These are phyloP conservation scores for Vitrella brassicaformis DNA, from an alignment of 73 alveolate genomes.

Conservation along the genomic window DNA sequence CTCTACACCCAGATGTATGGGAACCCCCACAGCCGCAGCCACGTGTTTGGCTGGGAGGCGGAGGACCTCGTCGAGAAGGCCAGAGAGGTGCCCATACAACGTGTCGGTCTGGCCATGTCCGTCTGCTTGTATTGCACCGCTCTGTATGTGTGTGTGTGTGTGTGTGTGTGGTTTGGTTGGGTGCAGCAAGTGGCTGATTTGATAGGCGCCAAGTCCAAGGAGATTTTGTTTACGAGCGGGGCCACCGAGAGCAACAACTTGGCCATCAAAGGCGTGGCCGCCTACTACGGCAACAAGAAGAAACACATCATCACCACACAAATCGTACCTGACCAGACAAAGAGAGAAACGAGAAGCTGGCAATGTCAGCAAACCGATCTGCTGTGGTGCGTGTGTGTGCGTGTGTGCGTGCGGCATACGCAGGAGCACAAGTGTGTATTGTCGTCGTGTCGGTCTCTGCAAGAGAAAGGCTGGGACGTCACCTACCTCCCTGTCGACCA, in stretches of 20 bases:
- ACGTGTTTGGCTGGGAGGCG: constrained; percentile 60
- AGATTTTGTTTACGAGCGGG: constrained; percentile 95
- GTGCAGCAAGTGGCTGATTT: constrained; percentile 60
- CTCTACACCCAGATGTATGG: constrained; percentile 53
- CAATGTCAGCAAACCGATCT: background rate
- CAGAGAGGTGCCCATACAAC: too few relatives aligned
- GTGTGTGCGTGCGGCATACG: background rate
- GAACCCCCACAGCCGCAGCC: constrained; percentile 67
- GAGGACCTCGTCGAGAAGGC: background rate
- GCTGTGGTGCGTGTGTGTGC: background rate
- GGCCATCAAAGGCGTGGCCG: constrained; percentile 38
- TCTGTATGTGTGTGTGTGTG: too few relatives aligned
- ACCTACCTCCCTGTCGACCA: constrained; percentile 85
- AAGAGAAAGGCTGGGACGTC: constrained; percentile 84
- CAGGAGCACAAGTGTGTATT: constrained; percentile 93
- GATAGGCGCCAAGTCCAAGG: constrained; percentile 77
- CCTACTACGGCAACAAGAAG: constrained; percentile 22
- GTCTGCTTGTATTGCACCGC: too few relatives aligned
- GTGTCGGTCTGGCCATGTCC: too few relatives aligned
- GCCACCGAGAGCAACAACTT: constrained; percentile 98
- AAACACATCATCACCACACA: constrained; percentile 37
- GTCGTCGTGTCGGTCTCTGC: constrained; percentile 86
- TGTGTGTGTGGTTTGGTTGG: too few relatives aligned
- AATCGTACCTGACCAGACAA: constrained; percentile 46
- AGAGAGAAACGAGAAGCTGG: constrained; percentile 75